Conservation (phyloP, 2,329 filamentous ascomycete genomes). For the Nemania abortiva region DNA sequence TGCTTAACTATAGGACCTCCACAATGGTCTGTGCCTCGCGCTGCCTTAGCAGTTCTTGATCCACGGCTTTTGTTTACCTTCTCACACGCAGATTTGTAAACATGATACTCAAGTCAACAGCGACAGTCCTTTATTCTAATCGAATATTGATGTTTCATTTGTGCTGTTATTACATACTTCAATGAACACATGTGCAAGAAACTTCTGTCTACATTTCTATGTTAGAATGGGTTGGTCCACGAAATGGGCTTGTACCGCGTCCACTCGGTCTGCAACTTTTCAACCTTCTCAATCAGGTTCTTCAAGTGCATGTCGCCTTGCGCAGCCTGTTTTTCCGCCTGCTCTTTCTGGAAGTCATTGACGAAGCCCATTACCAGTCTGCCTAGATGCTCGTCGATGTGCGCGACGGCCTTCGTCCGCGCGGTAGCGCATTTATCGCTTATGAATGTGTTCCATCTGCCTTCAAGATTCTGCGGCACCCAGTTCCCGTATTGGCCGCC, state of each 20-base stretch:
- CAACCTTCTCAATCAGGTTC: constrained; percentile 17
- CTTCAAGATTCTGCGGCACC: not conserved
- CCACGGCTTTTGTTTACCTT: no score
- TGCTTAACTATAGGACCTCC: no score
- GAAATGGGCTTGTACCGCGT: constrained; percentile 4
- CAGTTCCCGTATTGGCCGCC: constrained; percentile 3
- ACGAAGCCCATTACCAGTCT: not conserved
- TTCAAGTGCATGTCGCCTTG: not conserved
- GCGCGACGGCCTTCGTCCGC: not conserved
- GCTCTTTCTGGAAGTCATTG: not conserved
- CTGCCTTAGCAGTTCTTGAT: no score
- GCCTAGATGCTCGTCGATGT: constrained; percentile 5
- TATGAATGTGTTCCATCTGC: constrained; percentile 1
- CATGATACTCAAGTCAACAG: no score
- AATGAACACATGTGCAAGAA: not conserved
- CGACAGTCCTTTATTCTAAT: no score
- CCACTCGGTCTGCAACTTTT: constrained; percentile 8
- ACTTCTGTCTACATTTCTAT: not conserved
- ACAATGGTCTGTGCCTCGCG: no score
- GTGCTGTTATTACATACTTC: not conserved
- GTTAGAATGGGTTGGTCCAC: constrained; percentile 3
- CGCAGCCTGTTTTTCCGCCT: not conserved
- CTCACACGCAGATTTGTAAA: no score
- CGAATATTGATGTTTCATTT: no score
- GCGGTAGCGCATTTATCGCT: constrained; percentile 10